These are phyloP conservation scores for Eimeria falciformis DNA, from an alignment of 169 alveolate genomes.

Conservation along the genomic window DNA sequence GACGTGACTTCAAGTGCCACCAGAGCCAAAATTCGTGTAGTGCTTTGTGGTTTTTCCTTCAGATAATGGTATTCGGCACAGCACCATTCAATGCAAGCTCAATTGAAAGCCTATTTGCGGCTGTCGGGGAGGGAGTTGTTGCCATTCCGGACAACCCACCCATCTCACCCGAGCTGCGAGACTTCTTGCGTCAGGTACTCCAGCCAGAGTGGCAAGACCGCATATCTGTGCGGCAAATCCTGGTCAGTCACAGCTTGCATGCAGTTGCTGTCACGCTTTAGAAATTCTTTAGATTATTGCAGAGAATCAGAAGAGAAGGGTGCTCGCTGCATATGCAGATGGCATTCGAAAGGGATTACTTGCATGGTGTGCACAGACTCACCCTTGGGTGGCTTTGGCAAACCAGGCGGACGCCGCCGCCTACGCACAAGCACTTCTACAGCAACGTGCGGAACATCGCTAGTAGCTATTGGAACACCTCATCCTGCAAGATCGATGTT, in stretches of 20 bases:
- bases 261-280: background rate
- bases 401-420: slow-evolving; percentile 25
- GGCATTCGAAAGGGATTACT: background rate
- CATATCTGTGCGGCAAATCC: slow-evolving; percentile 47
- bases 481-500: no score
- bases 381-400: slow-evolving; percentile 64
- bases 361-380: slow-evolving; percentile 27
- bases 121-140: slow-evolving; percentile 74
- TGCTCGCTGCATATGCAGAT: background rate
- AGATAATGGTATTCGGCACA: slow-evolving; percentile 82
- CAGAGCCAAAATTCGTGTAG: background rate
- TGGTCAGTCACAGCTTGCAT: slow-evolving; percentile 23
- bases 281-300: background rate
- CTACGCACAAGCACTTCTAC: slow-evolving; percentile 40
- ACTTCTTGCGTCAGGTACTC: slow-evolving; percentile 58
- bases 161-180: slow-evolving; percentile 48
- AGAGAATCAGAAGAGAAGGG: background rate
- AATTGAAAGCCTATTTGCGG: slow-evolving; percentile 79
- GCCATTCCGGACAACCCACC: slow-evolving; percentile 75
- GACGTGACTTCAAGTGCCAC: no score
- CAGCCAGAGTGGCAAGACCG: slow-evolving; percentile 54
- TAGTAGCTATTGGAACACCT: slow-evolving; percentile 15
- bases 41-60: background rate
- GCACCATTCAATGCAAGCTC: slow-evolving; percentile 83
- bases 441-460: slow-evolving; percentile 46